Evolutionary conservation across 192 early-diverging fungal species (phyloP), one percentile per base, ranked within the genome.

Genomic region (Podila horticola): DNA sequence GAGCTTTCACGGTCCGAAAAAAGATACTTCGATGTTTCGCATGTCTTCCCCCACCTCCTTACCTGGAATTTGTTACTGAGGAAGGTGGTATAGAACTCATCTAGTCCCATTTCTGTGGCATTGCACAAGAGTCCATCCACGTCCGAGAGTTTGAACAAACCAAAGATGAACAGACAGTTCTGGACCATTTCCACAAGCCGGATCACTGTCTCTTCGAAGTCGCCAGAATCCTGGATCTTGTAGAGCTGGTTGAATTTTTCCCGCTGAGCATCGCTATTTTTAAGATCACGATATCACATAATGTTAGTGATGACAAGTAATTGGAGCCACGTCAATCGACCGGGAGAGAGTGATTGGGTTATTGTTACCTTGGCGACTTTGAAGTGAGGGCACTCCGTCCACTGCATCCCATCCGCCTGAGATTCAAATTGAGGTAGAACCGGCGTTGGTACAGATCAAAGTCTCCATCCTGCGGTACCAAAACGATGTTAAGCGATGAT

Each of bases 201-300:
- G 20, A 88, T 84, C 4, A 88, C 87, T 1, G 87, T 83, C 48
- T 85, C 85, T 33, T 84, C 74, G 62, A 88, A 88, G 22, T 82
- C 67, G 1, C 79, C 82, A 26, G 75, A 50, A 33, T 86, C 85
- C 9, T 82, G 81, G 29, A 87, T 85, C 33, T 77, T 85, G 72
- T 85, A 88, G 10, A 87, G 65, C 17, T 84, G 84, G 28, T 84
- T 74, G 69, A 88, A 88, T 33, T 88, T 88, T 51, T 88, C 87
- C 63, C 86, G 82, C 17, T 83, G 83, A 0, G 87, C 84, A 58
- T 82, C 81, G 63, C 87, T 88, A 45, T 45, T 45, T 45, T 45
- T 45, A 45, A 45, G 41, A 8, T 45, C 41, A 45, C 11, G 15
- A 45, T 45, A 45, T 45, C 15, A 45, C 41, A 45, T 1, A 12